Evolutionary conservation across 2,329 filamentous ascomycete genomes (phyloP).

Genomic region (Geosmithia morbida): DNA sequence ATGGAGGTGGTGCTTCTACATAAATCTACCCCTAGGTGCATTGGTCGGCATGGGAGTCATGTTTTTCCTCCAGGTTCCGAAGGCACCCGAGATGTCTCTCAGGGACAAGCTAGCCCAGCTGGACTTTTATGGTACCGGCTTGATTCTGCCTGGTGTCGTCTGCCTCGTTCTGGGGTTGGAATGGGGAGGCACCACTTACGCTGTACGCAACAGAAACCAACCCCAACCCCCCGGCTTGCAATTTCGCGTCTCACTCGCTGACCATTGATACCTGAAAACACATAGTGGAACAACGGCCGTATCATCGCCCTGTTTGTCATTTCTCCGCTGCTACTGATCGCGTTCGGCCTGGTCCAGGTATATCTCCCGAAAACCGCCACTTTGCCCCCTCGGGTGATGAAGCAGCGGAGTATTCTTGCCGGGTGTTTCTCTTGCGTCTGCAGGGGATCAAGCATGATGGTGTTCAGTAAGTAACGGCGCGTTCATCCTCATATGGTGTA

Average conservation of each 20-base stretch:
- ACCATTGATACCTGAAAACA: slow-evolving; percentile 13
- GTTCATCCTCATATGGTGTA: too few species aligned
- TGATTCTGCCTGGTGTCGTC: slow-evolving; percentile 19
- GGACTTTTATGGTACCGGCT: background rate
- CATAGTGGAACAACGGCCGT: slow-evolving; percentile 25
- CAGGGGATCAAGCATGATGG: slow-evolving; percentile 13
- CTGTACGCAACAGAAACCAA: slow-evolving; percentile 6
- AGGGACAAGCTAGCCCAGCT: slow-evolving; percentile 1
- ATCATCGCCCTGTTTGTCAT: slow-evolving; percentile 29
- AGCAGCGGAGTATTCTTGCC: slow-evolving; percentile 21
- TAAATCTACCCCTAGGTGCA: slow-evolving; percentile 9
- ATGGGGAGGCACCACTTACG: slow-evolving; percentile 25
- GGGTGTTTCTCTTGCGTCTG: slow-evolving; percentile 14
- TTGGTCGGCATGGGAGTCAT: slow-evolving; percentile 1
- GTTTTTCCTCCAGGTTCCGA: background rate
- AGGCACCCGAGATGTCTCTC: slow-evolving; percentile 9
- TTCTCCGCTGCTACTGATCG: slow-evolving; percentile 20
- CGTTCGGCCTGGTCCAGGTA: slow-evolving; percentile 23
- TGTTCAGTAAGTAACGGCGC: slow-evolving; percentile 3
- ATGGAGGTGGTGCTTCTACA: slow-evolving; percentile 8
- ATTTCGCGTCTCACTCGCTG: background rate
- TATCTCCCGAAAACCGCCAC: slow-evolving; percentile 21
- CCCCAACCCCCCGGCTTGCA: background rate
- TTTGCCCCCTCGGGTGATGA: slow-evolving; percentile 24
- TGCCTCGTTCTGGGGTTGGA: slow-evolving; percentile 32